Evolutionary conservation across 495 filamentous ascomycete genomes (phyloP).

Genomic region (Tuber aestivum): DNA sequence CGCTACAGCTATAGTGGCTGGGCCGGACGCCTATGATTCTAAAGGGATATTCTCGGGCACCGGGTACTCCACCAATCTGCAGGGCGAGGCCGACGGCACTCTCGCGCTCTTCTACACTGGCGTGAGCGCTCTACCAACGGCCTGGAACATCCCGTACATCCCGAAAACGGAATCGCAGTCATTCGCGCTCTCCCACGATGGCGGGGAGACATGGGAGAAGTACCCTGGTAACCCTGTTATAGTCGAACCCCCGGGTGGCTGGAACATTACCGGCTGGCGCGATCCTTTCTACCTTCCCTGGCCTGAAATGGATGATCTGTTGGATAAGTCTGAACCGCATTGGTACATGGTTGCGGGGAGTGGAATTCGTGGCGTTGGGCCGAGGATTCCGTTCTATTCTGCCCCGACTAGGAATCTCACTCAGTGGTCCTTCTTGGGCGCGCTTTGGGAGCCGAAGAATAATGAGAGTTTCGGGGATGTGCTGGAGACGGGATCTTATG

Average conservation of each 20-base stretch:
- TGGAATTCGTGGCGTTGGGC: slow-evolving; percentile 49
- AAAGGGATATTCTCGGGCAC: slow-evolving; percentile 52
- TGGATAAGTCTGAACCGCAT: slow-evolving; percentile 41
- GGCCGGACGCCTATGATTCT: slow-evolving; percentile 48
- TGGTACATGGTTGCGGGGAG: slow-evolving; percentile 53
- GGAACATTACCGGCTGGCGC: slow-evolving; percentile 53
- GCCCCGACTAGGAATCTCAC: slow-evolving; percentile 48
- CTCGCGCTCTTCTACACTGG: slow-evolving; percentile 52
- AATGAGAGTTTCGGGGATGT: slow-evolving; percentile 47
- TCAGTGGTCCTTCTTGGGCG: slow-evolving; percentile 52
- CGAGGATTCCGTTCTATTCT: slow-evolving; percentile 52
- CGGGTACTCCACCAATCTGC: slow-evolving; percentile 44
- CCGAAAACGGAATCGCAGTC: slow-evolving; percentile 51
- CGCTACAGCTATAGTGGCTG: slow-evolving; percentile 37
- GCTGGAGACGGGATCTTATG: slow-evolving; percentile 16
- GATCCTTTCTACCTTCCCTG: slow-evolving; percentile 52
- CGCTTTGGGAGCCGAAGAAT: slow-evolving; percentile 45
- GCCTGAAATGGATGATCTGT: slow-evolving; percentile 45
- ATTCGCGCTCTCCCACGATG: slow-evolving; percentile 49
- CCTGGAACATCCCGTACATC: slow-evolving; percentile 49
- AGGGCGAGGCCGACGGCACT: slow-evolving; percentile 45
- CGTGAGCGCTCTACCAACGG: slow-evolving; percentile 51
- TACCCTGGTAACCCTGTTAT: slow-evolving; percentile 52
- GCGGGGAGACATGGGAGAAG: slow-evolving; percentile 51
- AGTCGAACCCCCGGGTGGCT: slow-evolving; percentile 45